Percentiles rank a stretch among this genome's conserved stretches.
Evolutionary conservation across 257 asterid genomes (phyloP).

Genomic region (Perilla frutescens): DNA sequence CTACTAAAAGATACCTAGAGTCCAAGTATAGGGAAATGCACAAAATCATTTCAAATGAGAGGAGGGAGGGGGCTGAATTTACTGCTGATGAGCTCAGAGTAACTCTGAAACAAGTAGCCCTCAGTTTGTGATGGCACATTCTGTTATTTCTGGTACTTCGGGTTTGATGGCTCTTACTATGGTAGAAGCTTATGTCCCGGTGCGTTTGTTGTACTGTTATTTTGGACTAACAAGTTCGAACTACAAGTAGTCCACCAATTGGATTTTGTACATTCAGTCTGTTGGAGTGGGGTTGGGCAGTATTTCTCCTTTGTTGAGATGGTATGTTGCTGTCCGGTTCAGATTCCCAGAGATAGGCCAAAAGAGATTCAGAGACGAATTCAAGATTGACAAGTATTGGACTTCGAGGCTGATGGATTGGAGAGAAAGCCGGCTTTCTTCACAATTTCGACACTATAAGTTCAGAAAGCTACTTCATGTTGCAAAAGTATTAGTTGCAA

Average conservation of each 20-base stretch:
- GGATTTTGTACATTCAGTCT: constrained; percentile 28
- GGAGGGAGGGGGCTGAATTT: background rate
- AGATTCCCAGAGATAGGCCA: background rate
- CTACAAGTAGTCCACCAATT: constrained; percentile 36
- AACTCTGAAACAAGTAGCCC: constrained; percentile 35
- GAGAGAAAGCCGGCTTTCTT: constrained; percentile 32
- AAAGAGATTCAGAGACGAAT: no score
- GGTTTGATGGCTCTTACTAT: constrained; percentile 27
- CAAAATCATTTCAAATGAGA: background rate
- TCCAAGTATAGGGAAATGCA: constrained; percentile 35
- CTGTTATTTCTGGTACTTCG: constrained; percentile 21
- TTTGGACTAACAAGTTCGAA: background rate
- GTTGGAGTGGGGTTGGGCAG: constrained; percentile 38
- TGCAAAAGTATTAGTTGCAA: constrained; percentile 6
- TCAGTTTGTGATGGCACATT: no score
- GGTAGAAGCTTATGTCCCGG: constrained; percentile 13
- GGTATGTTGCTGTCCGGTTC: constrained; percentile 20
- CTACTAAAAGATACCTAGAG: constrained; percentile 35
- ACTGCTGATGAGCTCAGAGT: constrained; percentile 5
- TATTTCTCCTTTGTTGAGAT: constrained; percentile 36
- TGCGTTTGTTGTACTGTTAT: background rate
- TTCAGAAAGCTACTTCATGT: constrained; percentile 28
- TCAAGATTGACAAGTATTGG: constrained; percentile 37
- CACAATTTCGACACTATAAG: background rate
- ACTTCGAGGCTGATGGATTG: constrained; percentile 35